phyloP scores from a whole-genome alignment of 345 rosid genomes.

The Chamaenerion angustifolium region DNA sequence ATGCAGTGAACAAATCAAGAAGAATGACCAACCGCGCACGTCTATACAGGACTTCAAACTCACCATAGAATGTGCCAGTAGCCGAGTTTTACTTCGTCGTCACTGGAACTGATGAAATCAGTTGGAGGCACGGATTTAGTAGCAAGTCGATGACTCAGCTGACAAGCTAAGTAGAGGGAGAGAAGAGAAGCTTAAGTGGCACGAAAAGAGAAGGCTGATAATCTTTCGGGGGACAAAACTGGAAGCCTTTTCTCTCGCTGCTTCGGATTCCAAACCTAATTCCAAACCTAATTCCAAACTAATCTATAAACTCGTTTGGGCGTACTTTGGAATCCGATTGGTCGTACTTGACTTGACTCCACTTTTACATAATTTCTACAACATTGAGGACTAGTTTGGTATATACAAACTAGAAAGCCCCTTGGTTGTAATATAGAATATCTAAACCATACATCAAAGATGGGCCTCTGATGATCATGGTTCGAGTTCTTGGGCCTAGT shows the following conservation, averaged over 20 bases:
- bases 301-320: no score
- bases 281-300: not conserved
- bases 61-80: no score
- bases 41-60: no score
- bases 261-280: slow-evolving; percentile 6
- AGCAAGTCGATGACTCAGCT: not conserved
- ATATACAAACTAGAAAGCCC: no score
- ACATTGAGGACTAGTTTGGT: no score
- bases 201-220: slow-evolving; percentile 9
- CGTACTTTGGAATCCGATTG: slow-evolving; percentile 4
- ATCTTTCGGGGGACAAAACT: not conserved
- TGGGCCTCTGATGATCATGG: not conserved
- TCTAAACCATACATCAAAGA: no score
- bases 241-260: not conserved
- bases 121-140: not conserved
- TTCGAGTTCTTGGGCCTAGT: not conserved
- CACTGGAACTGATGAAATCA: not conserved
- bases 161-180: slow-evolving; percentile 1
- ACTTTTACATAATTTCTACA: no score
- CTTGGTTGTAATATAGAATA: no score
- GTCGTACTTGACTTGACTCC: not conserved
- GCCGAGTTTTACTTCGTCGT: slow-evolving; percentile 2
- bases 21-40: no score
- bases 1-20: no score
- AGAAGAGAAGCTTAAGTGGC: slow-evolving; percentile 7